Conservation (phyloP, 208 protist genomes). For the Acanthamoeba royreba region DNA sequence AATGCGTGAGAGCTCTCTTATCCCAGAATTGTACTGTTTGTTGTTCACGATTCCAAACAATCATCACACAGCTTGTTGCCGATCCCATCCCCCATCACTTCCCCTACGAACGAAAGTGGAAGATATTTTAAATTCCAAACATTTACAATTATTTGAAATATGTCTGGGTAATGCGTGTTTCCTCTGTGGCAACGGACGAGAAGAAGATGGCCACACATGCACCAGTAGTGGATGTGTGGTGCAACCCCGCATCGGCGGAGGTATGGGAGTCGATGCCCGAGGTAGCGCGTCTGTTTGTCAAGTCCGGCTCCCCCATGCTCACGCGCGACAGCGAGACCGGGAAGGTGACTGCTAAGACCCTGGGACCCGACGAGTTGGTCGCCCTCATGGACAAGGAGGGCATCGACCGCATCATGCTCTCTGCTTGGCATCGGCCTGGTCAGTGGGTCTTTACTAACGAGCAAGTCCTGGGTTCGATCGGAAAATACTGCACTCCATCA, state of each 20-base stretch:
- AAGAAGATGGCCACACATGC: too few relatives aligned
- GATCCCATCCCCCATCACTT: too few relatives aligned
- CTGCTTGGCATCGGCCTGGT: constrained; percentile 11
- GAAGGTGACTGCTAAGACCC: neutral
- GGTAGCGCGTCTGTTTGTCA: neutral
- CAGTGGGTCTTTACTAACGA: constrained; percentile 46
- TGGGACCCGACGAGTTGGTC: neutral
- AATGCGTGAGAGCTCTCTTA: too few relatives aligned
- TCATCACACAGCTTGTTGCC: too few relatives aligned
- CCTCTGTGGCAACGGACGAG: too few relatives aligned
- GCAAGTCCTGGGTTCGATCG: neutral
- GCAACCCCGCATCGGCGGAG: neutral
- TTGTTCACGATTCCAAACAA: too few relatives aligned
- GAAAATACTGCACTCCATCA: neutral
- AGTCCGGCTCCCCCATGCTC: neutral
- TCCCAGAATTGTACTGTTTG: too few relatives aligned
- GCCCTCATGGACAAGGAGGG: neutral
- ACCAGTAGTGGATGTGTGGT: constrained; percentile 24
- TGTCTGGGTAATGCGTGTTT: too few relatives aligned
- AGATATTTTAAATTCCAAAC: too few relatives aligned
- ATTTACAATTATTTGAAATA: too few relatives aligned
- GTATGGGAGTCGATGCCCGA: neutral
- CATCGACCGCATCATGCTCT: constrained; percentile 11
- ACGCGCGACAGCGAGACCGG: neutral
- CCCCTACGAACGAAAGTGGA: too few relatives aligned